Evolutionary conservation across 306 rosid genomes (phyloP), one percentile per base, ranked within the genome.

Genomic region (Fagus sylvatica): DNA sequence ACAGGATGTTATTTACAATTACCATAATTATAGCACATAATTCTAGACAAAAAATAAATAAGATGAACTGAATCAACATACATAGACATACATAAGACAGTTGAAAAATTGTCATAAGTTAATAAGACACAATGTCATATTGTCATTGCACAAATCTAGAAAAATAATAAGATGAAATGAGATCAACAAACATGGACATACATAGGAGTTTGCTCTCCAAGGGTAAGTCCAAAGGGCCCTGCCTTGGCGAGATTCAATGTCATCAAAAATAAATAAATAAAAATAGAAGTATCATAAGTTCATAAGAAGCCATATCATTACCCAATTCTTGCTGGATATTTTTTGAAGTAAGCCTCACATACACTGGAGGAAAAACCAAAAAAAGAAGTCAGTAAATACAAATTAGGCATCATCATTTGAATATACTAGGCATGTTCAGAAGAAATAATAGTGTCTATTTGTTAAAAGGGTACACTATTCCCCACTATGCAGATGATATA

Each of bases 341-440:
- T 95, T 88, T 87, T 92, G 83, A 90, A 92, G 86, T 95, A 94
- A 34, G 98, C 98, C 90, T 95, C 98, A 4, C 98, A 90, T 78
- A 95, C 92, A 70, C 98, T 92, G 93, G 57, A 70, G 71, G 76
- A 74, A 73, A 19, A 75, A 68, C 60, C 32, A 56, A 72, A 79
- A 72, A 37, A n/a, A 69, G 28, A 6, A 53, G 77, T 74, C 79
- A 79, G 40, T 62, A 39, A 73, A 74, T 53, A 72, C 28, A 62
- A 77, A 51, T 42, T 55, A n/a, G 40, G 59, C 17, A 49, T 33
- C 41, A 70, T 67, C 69, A 36, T 59, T 61, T 37, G 67, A 39
- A 65, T 39, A 34, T 33, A 10, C 34, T 5, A 11, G 13, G 19
- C 39, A 33, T 5, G 68, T 39, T 66, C 28, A 9, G 4, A 39